Conservation (phyloP, 2,329 filamentous ascomycete genomes). For the Trichoderma gracile region DNA sequence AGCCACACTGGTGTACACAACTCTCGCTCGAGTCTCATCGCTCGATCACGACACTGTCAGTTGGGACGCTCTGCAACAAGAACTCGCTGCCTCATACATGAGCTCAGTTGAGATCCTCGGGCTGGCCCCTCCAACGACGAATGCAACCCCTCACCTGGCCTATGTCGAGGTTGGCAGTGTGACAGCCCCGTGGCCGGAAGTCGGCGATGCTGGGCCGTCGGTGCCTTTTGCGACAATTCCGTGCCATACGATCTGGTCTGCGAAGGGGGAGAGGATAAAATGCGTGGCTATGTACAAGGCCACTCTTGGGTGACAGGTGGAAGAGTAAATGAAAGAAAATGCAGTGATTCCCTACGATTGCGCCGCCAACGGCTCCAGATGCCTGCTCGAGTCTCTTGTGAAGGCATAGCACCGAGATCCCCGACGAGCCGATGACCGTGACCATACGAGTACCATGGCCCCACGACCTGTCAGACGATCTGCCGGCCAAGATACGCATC, state of each 20-base stretch:
- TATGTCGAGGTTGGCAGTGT: conserved; percentile 37
- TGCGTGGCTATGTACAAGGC: conserved; percentile 40
- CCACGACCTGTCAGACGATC: conserved; percentile 14
- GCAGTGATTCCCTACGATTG: not conserved
- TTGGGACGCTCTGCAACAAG: conserved; percentile 27
- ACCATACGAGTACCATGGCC: not conserved
- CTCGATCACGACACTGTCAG: not conserved
- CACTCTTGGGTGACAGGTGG: not conserved
- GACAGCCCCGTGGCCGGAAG: conserved; percentile 28
- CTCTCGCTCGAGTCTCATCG: conserved; percentile 30
- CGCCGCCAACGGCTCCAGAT: conserved; percentile 11
- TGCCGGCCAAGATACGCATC: conserved; percentile 13
- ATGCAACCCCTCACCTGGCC: conserved; percentile 35
- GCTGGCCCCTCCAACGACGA: conserved; percentile 19
- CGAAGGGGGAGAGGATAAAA: conserved; percentile 36
- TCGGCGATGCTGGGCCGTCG: not conserved
- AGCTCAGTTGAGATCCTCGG: conserved; percentile 32
- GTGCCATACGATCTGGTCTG: conserved; percentile 43
- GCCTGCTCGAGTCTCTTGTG: not conserved
- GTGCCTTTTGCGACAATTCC: conserved; percentile 36
- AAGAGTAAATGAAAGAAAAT: conserved; percentile 4
- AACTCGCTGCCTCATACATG: conserved; percentile 30
- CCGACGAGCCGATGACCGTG: conserved; percentile 20
- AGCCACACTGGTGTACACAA: conserved; percentile 37
- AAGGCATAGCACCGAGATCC: conserved; percentile 2